Conservation (phyloP, 176 grass and related monocot genomes). For the Areca catechu region DNA sequence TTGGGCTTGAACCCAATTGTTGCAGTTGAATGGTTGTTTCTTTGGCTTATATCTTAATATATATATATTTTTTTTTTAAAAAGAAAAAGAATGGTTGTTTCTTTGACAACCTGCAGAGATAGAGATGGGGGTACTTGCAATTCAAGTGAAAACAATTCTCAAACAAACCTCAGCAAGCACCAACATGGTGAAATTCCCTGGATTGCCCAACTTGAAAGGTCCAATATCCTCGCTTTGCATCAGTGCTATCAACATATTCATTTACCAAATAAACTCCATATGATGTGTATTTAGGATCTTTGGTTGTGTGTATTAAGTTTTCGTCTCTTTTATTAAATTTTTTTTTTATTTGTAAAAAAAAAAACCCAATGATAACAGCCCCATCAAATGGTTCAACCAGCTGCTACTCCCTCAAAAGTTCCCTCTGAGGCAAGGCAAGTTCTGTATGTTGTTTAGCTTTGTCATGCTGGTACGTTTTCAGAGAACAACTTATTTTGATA, state of each 20-base stretch:
- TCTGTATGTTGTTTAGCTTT: too few relatives aligned
- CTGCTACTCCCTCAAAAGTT: conserved; percentile 7
- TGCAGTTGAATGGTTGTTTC: conserved; percentile 53
- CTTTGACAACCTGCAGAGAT: conserved; percentile 39
- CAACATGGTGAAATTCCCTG: conserved; percentile 92
- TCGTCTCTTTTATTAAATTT: too few relatives aligned
- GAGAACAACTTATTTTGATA: too few relatives aligned
- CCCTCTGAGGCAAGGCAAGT: neutral
- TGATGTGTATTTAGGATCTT: too few relatives aligned
- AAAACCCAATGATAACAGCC: too few relatives aligned
- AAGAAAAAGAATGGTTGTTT: conserved; percentile 68
- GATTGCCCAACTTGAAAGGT: conserved; percentile 85
- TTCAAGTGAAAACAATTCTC: neutral
- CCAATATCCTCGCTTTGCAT: conserved; percentile 83
- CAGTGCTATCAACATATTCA: conserved; percentile 35
- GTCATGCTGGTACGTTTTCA: too few relatives aligned
- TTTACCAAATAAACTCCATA: too few relatives aligned
- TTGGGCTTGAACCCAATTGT: conserved; percentile 65
- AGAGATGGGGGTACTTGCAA: conserved; percentile 3
- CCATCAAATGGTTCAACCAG: too few relatives aligned
- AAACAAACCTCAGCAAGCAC: conserved; percentile 69
- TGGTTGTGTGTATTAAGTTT: too few relatives aligned
- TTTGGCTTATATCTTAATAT: too few relatives aligned
- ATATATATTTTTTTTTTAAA: too few relatives aligned
- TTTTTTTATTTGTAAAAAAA: too few relatives aligned